phyloP scores from a whole-genome alignment of 2,329 filamentous ascomycete genomes.

The Xylaria sp. region DNA sequence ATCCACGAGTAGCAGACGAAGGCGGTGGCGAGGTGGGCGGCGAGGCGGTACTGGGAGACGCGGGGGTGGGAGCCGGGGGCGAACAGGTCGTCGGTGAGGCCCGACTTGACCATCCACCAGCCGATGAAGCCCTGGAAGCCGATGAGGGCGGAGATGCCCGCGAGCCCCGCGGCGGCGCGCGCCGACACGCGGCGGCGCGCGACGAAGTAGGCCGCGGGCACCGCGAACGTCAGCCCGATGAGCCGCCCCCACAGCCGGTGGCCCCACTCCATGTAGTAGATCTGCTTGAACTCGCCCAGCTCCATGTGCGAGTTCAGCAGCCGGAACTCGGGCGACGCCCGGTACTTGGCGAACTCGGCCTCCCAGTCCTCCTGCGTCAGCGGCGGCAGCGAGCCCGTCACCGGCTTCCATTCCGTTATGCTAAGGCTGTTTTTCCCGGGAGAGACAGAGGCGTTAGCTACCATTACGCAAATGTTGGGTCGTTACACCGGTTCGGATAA shows the following conservation, averaged over 20 bases:
- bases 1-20: constrained; percentile 94
- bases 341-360: constrained; percentile 90
- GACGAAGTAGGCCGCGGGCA: constrained; percentile 88
- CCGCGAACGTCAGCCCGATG: constrained; percentile 85
- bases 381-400: constrained; percentile 89
- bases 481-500: too few species aligned
- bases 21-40: constrained; percentile 85
- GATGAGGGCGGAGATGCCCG: constrained; percentile 85
- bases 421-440: constrained; percentile 69
- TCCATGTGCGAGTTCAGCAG: constrained; percentile 92
- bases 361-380: constrained; percentile 82
- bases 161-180: constrained; percentile 75
- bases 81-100: constrained; percentile 93
- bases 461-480: constrained; percentile 9
- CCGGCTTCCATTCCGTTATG: constrained; percentile 98
- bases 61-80: constrained; percentile 86
- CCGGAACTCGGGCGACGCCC: constrained; percentile 88
- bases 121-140: constrained; percentile 94
- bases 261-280: constrained; percentile 99
- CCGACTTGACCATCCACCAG: constrained; percentile 99
- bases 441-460: constrained; percentile 7
- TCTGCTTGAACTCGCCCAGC: constrained; percentile 92
- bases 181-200: constrained; percentile 75
- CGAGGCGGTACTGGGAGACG: constrained; percentile 91
- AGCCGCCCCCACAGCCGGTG: constrained; percentile 93